Evolutionary conservation across 225 moss, liverwort and hornwort genomes (phyloP), one percentile per base, ranked within the genome.

Genomic region (Anthoceros angustus): DNA sequence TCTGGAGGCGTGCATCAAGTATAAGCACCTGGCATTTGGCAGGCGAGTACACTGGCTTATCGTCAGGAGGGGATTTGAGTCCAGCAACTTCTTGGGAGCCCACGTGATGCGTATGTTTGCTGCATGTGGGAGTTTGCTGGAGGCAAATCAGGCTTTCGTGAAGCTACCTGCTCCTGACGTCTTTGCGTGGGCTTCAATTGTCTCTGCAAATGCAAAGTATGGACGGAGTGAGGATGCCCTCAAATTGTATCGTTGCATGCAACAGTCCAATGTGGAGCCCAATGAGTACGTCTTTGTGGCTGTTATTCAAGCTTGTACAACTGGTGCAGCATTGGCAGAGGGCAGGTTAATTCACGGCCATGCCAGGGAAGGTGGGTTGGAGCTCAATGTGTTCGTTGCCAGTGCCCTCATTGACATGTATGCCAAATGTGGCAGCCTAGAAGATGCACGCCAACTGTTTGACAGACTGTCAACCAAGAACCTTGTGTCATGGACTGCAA

Each of bases 391-490:
- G 7, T 55, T 55, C 23, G 14, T 55, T 20, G 18, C n/a, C 55
- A 55, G 55, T 55, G 55, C 55, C 55, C 55, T 55, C 10, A 55
- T 55, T 23, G 55, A 55, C 14, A 55, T 55, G 55, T 55, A 55
- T 23, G 14, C 55, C 55, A 55, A 55, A 23, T 55, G 55, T 55
- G 55, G 55, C n/a, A 55, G 55, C 55, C n/a, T 55, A 15, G 18
- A 55, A 9, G 15, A n/a, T 9, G 55, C 55, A 18, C 55, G 55
- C 14, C n/a, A 15, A 55, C n/a, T 55, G 55, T 55, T 55, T 55
- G 55, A 55, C 18, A 23, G 55, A 1, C 4, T 55, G 55, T 55
- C 14, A 11, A 55, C 7, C 55, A 55, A 55, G 55, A 23, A 55
- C 55, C 23, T 55, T 18, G 55, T 55, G 55, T 55, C 55, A 15